A percentile compares a stretch with the other conserved stretches of the same genome.
These are phyloP conservation scores for Cladophialophora chaetospira DNA, from an alignment of 2,329 filamentous ascomycete species.

Conservation along the genomic window DNA sequence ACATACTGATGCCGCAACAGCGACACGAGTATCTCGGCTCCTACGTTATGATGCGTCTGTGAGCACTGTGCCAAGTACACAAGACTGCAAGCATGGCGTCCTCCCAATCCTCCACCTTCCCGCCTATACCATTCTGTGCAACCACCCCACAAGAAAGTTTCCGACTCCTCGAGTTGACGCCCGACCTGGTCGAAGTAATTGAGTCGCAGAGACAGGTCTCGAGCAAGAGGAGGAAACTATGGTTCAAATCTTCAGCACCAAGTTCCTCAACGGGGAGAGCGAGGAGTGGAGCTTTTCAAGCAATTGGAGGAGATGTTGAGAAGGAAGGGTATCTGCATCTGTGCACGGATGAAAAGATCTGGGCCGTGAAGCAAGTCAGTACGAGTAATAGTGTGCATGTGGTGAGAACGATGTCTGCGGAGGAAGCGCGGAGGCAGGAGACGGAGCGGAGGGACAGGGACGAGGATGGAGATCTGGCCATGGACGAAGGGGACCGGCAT, in stretches of 20 bases:
- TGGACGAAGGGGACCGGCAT: neutral
- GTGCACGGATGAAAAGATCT: conserved; percentile 60
- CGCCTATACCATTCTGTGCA: conserved; percentile 45
- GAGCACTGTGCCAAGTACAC: neutral
- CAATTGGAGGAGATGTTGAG: neutral
- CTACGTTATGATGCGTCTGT: too few species aligned
- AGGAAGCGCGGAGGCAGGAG: neutral
- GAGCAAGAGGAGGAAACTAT: conserved; percentile 40
- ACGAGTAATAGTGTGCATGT: conserved; percentile 66
- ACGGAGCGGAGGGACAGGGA: neutral
- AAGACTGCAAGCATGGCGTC: conserved; percentile 1
- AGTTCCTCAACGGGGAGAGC: neutral
- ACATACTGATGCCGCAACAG: too few species aligned
- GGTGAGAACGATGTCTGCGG: conserved; percentile 37
- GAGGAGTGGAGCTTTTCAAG: neutral
- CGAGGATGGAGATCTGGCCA: conserved; percentile 5
- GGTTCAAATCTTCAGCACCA: conserved; percentile 40
- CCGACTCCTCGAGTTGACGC: conserved; percentile 62
- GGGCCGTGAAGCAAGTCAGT: conserved; percentile 64
- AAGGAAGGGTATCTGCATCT: conserved; percentile 47
- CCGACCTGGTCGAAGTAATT: conserved; percentile 58
- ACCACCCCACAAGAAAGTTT: conserved; percentile 54
- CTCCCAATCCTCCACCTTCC: conserved; percentile 36
- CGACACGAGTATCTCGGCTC: too few species aligned
- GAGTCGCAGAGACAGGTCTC: conserved; percentile 48